Evolutionary conservation across 1,139 yeast species (phyloP).

Genomic region (Saccharomyces hybrid): DNA sequence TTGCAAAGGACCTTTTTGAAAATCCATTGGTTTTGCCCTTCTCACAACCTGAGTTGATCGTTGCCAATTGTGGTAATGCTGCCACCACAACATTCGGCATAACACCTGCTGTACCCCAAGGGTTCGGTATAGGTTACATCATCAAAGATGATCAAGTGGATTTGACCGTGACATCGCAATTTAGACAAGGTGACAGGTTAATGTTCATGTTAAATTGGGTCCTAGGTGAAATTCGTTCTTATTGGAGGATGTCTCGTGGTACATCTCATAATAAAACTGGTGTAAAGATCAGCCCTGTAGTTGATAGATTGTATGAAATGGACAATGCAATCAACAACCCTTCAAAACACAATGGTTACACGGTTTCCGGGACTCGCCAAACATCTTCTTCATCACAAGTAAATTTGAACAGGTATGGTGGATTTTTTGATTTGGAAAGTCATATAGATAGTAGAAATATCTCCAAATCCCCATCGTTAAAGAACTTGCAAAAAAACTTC

Average conservation of each 20-base stretch:
- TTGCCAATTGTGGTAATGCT: constrained; percentile 69
- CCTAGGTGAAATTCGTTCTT: constrained; percentile 42
- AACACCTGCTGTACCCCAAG: constrained; percentile 68
- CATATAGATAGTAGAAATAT: constrained; percentile 25
- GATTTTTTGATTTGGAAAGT: constrained; percentile 67
- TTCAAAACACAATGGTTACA: constrained; percentile 15
- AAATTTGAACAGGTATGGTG: constrained; percentile 56
- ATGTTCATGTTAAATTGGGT: constrained; percentile 58
- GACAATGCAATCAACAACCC: constrained; percentile 22
- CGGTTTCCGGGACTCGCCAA: constrained; percentile 5
- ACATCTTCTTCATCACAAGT: constrained; percentile 15
- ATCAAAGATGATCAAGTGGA: constrained; percentile 61
- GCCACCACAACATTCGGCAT: constrained; percentile 67
- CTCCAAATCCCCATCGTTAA: constrained; percentile 17
- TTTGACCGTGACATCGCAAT: constrained; percentile 58
- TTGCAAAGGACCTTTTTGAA: constrained; percentile 31
- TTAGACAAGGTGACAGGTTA: constrained; percentile 64
- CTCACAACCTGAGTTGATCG: constrained; percentile 40
- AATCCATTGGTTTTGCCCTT: constrained; percentile 42
- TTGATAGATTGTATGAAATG: constrained; percentile 30
- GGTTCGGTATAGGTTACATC: constrained; percentile 72
- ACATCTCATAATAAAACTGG: constrained; percentile 35
- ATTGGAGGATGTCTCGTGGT: constrained; percentile 37
- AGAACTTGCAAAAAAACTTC: constrained; percentile 16
- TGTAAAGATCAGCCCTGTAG: constrained; percentile 30